Evolutionary conservation across 1,139 yeast genomes (phyloP).

Genomic region (Scheffersomyces parashehatae): DNA sequence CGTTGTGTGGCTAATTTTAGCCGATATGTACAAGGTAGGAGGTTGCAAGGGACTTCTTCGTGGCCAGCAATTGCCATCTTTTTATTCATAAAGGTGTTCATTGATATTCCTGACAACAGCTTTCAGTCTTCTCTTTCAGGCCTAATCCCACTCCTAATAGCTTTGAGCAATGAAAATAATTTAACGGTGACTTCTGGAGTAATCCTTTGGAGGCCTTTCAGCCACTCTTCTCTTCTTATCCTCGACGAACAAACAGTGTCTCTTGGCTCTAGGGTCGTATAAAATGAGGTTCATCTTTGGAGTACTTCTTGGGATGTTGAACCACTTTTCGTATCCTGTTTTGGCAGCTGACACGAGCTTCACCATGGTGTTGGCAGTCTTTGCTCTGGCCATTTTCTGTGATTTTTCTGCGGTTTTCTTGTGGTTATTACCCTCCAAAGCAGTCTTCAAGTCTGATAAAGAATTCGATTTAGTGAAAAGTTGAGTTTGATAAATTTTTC

Average conservation of each 20-base stretch:
- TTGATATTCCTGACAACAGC: too few species aligned
- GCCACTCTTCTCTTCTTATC: conserved; percentile 80
- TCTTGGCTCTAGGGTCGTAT: conserved; percentile 74
- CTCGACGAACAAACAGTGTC: conserved; percentile 87
- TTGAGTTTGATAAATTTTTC: not conserved
- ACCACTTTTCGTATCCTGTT: conserved; percentile 82
- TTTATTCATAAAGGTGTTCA: too few species aligned
- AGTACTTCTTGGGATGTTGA: conserved; percentile 79
- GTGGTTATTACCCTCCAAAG: too few species aligned
- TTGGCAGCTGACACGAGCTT: conserved; percentile 60
- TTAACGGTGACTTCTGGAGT: conserved; percentile 46
- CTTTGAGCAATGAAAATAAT: not conserved
- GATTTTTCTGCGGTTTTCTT: not conserved
- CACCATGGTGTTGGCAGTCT: conserved; percentile 48
- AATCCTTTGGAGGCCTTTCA: conserved; percentile 61
- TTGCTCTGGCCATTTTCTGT: conserved; percentile 42
- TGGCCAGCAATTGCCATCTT: too few species aligned
- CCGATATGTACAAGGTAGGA: too few species aligned
- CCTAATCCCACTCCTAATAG: too few species aligned
- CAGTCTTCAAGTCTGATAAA: too few species aligned
- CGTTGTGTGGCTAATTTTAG: too few species aligned
- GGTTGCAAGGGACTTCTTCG: too few species aligned
- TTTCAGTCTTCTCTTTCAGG: too few species aligned
- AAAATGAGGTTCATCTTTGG: conserved; percentile 78
- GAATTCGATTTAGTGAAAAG: not conserved